Evolutionary conservation across 2,329 filamentous ascomycete species (phyloP).

Genomic region (Xylaria sp.): DNA sequence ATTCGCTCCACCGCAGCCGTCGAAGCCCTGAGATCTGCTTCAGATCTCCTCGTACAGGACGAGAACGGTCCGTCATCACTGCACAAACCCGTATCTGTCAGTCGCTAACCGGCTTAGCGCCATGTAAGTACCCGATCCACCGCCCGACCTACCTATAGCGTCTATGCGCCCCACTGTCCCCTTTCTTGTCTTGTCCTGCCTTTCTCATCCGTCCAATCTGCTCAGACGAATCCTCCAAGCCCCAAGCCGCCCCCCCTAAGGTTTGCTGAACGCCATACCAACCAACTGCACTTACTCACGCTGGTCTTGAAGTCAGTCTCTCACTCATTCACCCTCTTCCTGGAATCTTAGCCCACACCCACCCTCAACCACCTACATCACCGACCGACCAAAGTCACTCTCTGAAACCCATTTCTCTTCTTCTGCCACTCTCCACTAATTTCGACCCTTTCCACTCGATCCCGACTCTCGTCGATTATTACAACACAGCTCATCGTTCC

Average conservation of each 20-base stretch:
- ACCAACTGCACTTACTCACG: constrained; percentile 9
- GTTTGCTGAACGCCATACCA: neutral
- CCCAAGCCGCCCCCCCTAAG: neutral
- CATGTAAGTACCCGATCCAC: constrained; percentile 13
- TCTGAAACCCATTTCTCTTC: constrained; percentile 36
- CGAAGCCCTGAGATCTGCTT: constrained; percentile 6
- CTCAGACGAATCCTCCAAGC: constrained; percentile 9
- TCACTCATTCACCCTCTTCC: constrained; percentile 20
- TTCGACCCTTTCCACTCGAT: constrained; percentile 24
- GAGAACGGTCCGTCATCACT: constrained; percentile 13
- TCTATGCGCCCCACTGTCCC: constrained; percentile 25
- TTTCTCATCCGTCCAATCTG: constrained; percentile 3
- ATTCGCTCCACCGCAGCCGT: constrained; percentile 11
- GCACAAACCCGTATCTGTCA: constrained; percentile 1
- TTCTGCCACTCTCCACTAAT: constrained; percentile 34
- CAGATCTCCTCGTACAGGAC: constrained; percentile 2
- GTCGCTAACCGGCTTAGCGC: constrained; percentile 9
- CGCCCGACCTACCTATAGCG: neutral
- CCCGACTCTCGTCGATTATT: constrained; percentile 24
- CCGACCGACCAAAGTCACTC: constrained; percentile 40
- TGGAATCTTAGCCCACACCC: constrained; percentile 26
- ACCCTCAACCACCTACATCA: constrained; percentile 31
- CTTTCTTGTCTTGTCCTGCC: constrained; percentile 26
- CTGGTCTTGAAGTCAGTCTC: constrained; percentile 28
- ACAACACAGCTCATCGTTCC: constrained; percentile 31